phyloP scores from a whole-genome alignment of 2,329 filamentous ascomycete genomes.

The Ceratocystiopsis brevicomis region DNA sequence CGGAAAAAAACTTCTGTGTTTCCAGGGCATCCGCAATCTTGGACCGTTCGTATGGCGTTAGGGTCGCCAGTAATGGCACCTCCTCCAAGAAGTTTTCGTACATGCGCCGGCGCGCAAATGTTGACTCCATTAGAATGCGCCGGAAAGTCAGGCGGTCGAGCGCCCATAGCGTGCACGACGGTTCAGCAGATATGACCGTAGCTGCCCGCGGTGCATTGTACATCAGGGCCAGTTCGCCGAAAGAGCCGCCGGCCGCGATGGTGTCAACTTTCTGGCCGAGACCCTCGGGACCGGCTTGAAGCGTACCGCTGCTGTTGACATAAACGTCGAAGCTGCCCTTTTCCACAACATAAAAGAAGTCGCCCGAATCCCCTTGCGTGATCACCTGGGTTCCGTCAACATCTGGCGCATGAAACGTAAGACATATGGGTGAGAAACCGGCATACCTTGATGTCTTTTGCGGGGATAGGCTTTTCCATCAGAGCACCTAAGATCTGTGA shows the following conservation, averaged over 20 bases:
- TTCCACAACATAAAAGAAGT: slow-evolving; percentile 96
- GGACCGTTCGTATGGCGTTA: slow-evolving; percentile 83
- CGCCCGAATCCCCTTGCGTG: slow-evolving; percentile 82
- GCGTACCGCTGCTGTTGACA: slow-evolving; percentile 58
- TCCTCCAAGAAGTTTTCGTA: slow-evolving; percentile 95
- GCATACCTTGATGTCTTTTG: slow-evolving; percentile 55
- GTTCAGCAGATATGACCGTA: slow-evolving; percentile 70
- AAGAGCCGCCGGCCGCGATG: slow-evolving; percentile 77
- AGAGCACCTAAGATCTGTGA: slow-evolving; percentile 73
- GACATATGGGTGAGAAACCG: too few species aligned
- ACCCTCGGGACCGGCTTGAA: slow-evolving; percentile 65
- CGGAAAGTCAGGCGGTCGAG: slow-evolving; percentile 92
- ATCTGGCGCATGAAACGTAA: too few species aligned
- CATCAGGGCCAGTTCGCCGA: slow-evolving; percentile 94
- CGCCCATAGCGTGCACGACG: slow-evolving; percentile 72
- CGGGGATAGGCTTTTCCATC: slow-evolving; percentile 86
- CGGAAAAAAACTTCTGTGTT: slow-evolving; percentile 65
- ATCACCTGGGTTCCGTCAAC: slow-evolving; percentile 47
- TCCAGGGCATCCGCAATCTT: slow-evolving; percentile 96
- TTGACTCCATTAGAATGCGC: slow-evolving; percentile 94
- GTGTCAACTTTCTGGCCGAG: slow-evolving; percentile 66
- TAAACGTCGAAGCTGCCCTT: slow-evolving; percentile 79
- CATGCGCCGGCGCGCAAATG: slow-evolving; percentile 87
- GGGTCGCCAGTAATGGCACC: slow-evolving; percentile 62
- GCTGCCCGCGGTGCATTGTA: slow-evolving; percentile 94